Conservation (phyloP, 2,329 filamentous ascomycete species). For the Aciculosporium take region DNA sequence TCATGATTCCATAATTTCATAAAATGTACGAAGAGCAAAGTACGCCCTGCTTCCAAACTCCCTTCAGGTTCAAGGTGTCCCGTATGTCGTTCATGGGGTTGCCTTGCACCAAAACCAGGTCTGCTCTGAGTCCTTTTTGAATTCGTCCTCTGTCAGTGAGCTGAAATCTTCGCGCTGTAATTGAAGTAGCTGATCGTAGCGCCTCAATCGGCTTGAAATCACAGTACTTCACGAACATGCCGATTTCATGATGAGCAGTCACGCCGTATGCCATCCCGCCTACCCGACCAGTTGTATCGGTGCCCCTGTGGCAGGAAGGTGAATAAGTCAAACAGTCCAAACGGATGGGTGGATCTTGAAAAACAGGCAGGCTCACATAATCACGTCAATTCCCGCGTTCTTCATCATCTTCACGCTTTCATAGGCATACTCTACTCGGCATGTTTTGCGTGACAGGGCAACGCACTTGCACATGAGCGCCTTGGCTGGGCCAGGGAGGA, state of each 20-base stretch:
- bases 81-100: constrained; percentile 5
- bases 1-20: too few species aligned
- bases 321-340: background rate
- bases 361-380: constrained; percentile 6
- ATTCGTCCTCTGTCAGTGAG: constrained; percentile 7
- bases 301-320: constrained; percentile 4
- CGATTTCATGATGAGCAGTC: constrained; percentile 8
- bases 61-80: constrained; percentile 3
- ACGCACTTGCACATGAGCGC: constrained; percentile 6
- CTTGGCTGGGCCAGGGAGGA: constrained; percentile 4
- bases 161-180: constrained; percentile 7
- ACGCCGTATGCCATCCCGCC: constrained; percentile 8
- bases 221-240: constrained; percentile 8
- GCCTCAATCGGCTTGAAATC: constrained; percentile 8
- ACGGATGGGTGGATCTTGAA: background rate
- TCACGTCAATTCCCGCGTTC: constrained; percentile 6
- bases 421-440: constrained; percentile 8
- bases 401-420: constrained; percentile 7
- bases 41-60: constrained; percentile 9
- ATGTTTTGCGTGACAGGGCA: constrained; percentile 2
- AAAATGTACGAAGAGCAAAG: constrained; percentile 4
- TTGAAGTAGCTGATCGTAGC: constrained; percentile 8
- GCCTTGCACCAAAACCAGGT: constrained; percentile 9
- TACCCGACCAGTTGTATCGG: constrained; percentile 8
- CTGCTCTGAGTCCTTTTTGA: constrained; percentile 6